Evolutionary conservation across 2,329 filamentous ascomycete genomes (phyloP).

Genomic region (Penicillium sp.): DNA sequence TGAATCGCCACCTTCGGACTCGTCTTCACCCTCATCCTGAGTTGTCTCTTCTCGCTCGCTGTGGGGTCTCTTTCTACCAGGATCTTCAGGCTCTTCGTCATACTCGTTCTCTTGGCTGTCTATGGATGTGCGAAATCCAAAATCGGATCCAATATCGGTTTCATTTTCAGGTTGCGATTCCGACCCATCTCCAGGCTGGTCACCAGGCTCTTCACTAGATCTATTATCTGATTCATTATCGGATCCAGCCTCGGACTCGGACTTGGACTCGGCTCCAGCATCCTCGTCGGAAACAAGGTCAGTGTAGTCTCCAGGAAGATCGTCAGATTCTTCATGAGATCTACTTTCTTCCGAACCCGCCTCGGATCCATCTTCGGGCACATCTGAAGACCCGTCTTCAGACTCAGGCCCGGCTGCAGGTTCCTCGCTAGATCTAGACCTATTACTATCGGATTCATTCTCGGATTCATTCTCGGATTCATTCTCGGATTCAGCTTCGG

Average conservation of each 20-base stretch:
- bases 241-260: neutral
- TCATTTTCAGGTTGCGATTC: neutral
- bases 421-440: too few relatives aligned
- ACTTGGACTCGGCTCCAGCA: neutral
- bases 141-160: neutral
- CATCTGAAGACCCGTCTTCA: too few relatives aligned
- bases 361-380: too few relatives aligned
- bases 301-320: too few relatives aligned
- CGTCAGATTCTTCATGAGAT: too few relatives aligned
- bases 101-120: neutral
- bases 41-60: neutral
- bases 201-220: too few relatives aligned
- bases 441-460: too few relatives aligned
- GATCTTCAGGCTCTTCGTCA: neutral
- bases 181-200: neutral
- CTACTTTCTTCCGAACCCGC: too few relatives aligned
- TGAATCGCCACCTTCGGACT: neutral
- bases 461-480: too few relatives aligned
- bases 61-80: neutral
- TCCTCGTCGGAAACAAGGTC: too few relatives aligned
- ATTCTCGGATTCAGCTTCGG: too few relatives aligned
- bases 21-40: neutral
- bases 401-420: too few relatives aligned
- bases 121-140: neutral
- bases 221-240: neutral